Percentiles rank a stretch among this genome's conserved stretches.
Conservation (phyloP, 2,329 filamentous ascomycete species). For the Cytospora schulzeri region DNA sequence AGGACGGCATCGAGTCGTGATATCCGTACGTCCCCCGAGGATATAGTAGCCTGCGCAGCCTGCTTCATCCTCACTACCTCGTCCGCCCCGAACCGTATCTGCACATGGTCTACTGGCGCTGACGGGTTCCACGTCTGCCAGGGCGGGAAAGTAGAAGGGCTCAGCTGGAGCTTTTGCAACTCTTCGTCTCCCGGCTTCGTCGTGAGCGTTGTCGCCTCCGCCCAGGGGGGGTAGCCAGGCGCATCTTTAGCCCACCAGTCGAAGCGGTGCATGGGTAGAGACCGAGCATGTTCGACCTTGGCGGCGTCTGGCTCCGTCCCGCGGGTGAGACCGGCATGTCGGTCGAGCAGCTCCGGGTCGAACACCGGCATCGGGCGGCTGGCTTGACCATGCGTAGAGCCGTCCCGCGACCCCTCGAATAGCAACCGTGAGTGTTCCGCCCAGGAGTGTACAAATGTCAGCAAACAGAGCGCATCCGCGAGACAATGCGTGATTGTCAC, state of each 20-base stretch:
- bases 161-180: constrained; percentile 23
- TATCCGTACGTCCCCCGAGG: constrained; percentile 29
- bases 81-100: constrained; percentile 42
- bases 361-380: constrained; percentile 37
- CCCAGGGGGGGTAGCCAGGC: constrained; percentile 36
- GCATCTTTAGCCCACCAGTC: constrained; percentile 47
- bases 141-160: constrained; percentile 39
- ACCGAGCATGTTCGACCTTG: constrained; percentile 36
- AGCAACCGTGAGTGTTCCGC: constrained; percentile 35
- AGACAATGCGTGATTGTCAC: constrained; percentile 47
- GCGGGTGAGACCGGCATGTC: constrained; percentile 33
- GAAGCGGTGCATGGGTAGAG: constrained; percentile 48
- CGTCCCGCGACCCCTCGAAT: neutral
- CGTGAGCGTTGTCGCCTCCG: constrained; percentile 32
- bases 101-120: constrained; percentile 36
- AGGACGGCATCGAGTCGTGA: constrained; percentile 49
- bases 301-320: constrained; percentile 33
- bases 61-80: constrained; percentile 41
- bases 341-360: constrained; percentile 44
- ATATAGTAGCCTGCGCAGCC: constrained; percentile 25
- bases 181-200: constrained; percentile 30
- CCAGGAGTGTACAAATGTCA: constrained; percentile 48
- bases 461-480: constrained; percentile 46
- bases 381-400: neutral
- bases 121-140: constrained; percentile 47